Conservation (phyloP, 257 asterid species). For the Apocynum venetum region DNA sequence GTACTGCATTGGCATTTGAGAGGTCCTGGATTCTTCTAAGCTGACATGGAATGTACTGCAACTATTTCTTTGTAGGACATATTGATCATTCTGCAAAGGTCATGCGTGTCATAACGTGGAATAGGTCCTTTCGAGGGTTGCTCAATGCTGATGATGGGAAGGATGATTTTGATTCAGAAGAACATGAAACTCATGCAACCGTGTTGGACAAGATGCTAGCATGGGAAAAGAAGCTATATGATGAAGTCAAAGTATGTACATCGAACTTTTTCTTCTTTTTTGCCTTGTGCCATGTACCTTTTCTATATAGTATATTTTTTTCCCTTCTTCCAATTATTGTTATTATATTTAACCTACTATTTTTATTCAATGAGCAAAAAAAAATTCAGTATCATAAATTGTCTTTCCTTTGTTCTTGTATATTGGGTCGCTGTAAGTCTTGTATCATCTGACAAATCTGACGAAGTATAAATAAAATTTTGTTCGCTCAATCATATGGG, state of each 20-base stretch:
- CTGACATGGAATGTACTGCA: background rate
- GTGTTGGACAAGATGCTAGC: constrained; percentile 99
- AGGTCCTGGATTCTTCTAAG: background rate
- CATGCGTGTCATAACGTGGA: constrained; percentile 98
- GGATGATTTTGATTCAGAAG: constrained; percentile 87
- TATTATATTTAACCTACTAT: background rate
- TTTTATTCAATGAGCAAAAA: background rate
- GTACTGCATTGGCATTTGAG: background rate
- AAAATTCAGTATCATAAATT: background rate
- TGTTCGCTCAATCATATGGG: background rate
- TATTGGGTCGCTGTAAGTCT: background rate
- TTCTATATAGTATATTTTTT: background rate
- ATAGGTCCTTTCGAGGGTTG: constrained; percentile 81
- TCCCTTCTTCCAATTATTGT: background rate
- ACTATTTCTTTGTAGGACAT: constrained; percentile 50
- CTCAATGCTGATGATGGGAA: constrained; percentile 46
- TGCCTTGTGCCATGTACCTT: background rate
- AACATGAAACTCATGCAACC: constrained; percentile 91
- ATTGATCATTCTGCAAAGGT: constrained; percentile 92
- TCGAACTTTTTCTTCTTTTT: background rate
- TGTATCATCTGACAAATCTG: background rate
- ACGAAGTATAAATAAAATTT: background rate
- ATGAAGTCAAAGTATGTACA: constrained; percentile 85
- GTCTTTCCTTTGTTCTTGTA: background rate
- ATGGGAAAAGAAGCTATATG: constrained; percentile 98